phyloP scores from a whole-genome alignment of 148 eudicot genomes.

The Vaccinium myrtillus region DNA sequence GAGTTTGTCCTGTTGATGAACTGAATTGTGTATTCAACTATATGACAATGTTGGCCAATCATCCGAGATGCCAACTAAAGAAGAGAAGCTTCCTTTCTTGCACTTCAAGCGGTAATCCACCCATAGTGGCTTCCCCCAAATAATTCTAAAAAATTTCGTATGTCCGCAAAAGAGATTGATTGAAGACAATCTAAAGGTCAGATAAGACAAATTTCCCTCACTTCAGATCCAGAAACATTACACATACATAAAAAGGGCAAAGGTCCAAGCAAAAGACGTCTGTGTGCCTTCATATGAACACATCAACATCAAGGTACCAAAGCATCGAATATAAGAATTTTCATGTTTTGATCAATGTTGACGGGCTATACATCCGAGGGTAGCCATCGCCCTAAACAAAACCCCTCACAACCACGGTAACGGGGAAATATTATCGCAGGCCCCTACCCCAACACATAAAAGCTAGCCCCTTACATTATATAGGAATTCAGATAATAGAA shows the following conservation, averaged over 20 bases:
- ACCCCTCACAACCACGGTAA: background rate
- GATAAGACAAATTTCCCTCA: background rate
- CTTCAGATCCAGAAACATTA: background rate
- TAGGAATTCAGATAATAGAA: conserved; percentile 6
- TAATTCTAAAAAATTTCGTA: background rate
- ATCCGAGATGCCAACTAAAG: conserved; percentile 3
- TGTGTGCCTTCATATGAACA: background rate
- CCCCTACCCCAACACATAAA: background rate
- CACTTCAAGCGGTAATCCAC: background rate
- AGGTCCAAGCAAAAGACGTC: background rate
- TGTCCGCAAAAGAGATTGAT: background rate
- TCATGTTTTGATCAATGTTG: background rate
- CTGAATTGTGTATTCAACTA: background rate
- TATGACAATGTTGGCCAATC: background rate
- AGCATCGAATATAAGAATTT: background rate
- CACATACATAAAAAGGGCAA: background rate
- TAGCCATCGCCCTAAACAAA: background rate
- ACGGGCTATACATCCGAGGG: background rate
- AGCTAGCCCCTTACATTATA: background rate
- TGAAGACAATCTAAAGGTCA: background rate
- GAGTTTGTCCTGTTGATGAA: background rate
- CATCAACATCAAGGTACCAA: background rate
- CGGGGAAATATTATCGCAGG: background rate
- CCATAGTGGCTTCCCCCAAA: background rate
- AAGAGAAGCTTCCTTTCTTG: background rate